Evolutionary conservation across 2,329 filamentous ascomycete genomes (phyloP).

Genomic region (Colletotrichum navitas): DNA sequence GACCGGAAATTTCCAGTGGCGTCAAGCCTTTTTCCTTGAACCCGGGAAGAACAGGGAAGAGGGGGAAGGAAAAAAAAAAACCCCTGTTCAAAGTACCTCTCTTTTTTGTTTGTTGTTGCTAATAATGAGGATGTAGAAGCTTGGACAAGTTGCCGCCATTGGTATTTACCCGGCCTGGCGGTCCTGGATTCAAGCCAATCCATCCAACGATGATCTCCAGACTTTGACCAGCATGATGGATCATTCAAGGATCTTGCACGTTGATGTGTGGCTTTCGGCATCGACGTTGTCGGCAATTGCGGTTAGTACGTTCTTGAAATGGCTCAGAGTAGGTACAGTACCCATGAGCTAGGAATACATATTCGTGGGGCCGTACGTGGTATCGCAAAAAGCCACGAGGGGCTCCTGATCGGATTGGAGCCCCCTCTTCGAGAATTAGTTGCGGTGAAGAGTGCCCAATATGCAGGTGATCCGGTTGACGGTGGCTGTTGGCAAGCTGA

Average conservation of each 20-base stretch:
- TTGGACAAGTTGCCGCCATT: background rate
- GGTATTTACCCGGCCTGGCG: conserved; percentile 4
- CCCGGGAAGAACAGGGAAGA: background rate
- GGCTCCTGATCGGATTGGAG: conserved; percentile 34
- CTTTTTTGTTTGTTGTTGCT: background rate
- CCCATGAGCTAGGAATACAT: conserved; percentile 1
- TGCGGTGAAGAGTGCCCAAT: conserved; percentile 42
- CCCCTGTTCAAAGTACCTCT: background rate
- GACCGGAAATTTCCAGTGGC: background rate
- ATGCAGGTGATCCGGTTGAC: conserved; percentile 40
- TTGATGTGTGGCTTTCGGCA: conserved; percentile 4
- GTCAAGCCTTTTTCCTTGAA: background rate
- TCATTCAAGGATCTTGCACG: background rate
- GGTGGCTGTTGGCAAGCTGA: conserved; percentile 23
- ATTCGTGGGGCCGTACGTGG: conserved; percentile 15
- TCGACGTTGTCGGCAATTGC: conserved; percentile 28
- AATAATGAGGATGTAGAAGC: background rate
- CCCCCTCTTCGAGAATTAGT: conserved; percentile 10
- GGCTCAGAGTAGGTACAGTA: background rate
- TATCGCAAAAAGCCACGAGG: conserved; percentile 19
- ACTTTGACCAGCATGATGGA: background rate
- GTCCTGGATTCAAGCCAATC: conserved; percentile 24
- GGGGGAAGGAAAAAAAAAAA: too few relatives aligned
- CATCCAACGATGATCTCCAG: conserved; percentile 8
- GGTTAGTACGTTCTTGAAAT: conserved; percentile 20